Conservation (phyloP, 345 rosid species). For the Clarkia xantiana region DNA sequence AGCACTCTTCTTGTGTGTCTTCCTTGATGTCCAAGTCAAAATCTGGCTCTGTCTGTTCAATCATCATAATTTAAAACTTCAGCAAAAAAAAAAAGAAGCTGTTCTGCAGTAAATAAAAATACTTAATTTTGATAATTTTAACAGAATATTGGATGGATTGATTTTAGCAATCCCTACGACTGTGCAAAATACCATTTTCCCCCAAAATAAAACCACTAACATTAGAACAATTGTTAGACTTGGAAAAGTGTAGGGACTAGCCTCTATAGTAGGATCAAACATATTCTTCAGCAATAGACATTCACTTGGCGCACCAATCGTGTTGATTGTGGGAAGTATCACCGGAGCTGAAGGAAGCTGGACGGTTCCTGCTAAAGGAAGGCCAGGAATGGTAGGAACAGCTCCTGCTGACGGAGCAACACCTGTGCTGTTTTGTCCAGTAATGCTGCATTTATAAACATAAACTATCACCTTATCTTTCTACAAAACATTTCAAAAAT, state of each 20-base stretch:
- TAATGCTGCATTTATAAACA: constrained; percentile 18
- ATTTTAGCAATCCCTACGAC: too few relatives aligned
- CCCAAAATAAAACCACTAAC: background rate
- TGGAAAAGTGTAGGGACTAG: background rate
- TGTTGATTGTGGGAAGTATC: constrained; percentile 24
- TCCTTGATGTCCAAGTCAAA: constrained; percentile 86
- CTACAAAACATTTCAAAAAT: too few relatives aligned
- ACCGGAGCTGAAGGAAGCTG: constrained; percentile 23
- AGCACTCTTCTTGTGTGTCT: constrained; percentile 73
- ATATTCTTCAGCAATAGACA: constrained; percentile 20
- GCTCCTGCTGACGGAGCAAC: constrained; percentile 31
- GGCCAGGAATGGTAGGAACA: constrained; percentile 38
- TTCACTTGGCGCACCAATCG: constrained; percentile 67
- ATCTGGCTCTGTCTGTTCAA: constrained; percentile 62
- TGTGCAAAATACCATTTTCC: background rate
- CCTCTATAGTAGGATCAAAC: constrained; percentile 6
- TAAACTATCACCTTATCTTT: constrained; percentile 1
- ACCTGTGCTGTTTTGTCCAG: constrained; percentile 28
- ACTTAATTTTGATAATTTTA: too few relatives aligned
- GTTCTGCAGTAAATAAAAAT: too few relatives aligned
- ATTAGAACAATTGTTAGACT: background rate
- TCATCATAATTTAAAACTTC: background rate
- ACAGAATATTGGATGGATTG: too few relatives aligned
- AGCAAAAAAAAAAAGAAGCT: background rate
- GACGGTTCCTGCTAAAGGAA: constrained; percentile 38